Conservation (phyloP, 805 yeast genomes). For the Saccharomycopsis sp. region DNA sequence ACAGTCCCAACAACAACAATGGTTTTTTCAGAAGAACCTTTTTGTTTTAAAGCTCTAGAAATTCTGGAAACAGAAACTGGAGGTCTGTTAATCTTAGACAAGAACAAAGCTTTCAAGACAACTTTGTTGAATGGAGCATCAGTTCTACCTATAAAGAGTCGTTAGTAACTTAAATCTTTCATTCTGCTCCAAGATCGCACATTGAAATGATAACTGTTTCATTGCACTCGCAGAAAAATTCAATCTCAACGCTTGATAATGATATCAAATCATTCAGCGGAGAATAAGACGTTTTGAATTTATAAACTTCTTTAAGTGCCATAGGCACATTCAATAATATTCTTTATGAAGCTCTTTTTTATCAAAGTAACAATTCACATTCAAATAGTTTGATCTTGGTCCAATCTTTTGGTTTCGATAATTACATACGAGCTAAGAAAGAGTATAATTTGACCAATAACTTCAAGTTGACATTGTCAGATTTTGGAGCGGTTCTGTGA, state of each 20-base stretch:
- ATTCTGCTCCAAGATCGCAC: constrained; percentile 45
- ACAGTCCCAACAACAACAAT: constrained; percentile 99
- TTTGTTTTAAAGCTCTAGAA: constrained; percentile 69
- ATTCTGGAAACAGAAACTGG: constrained; percentile 96
- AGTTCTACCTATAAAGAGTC: constrained; percentile 67
- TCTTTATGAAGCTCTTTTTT: too few species aligned
- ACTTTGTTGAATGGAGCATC: constrained; percentile 99
- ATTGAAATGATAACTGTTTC: constrained; percentile 16
- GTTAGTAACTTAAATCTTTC: constrained; percentile 27
- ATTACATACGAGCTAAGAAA: constrained; percentile 96
- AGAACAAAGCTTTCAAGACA: constrained; percentile 86
- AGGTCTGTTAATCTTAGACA: constrained; percentile 98
- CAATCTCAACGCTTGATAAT: constrained; percentile 19
- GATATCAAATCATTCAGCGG: background rate
- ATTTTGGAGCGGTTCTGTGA: constrained; percentile 99
- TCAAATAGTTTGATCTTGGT: too few species aligned
- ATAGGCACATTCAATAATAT: too few species aligned
- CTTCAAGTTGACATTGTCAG: constrained; percentile 98
- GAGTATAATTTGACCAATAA: constrained; percentile 96
- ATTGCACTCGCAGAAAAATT: constrained; percentile 31
- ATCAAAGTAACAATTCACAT: too few species aligned
- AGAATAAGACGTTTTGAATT: too few species aligned
- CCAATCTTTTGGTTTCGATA: background rate
- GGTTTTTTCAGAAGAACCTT: constrained; percentile 83
- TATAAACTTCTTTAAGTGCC: too few species aligned